Evolutionary conservation across 345 rosid species (phyloP).

Genomic region (Eutrema yunnanense): DNA sequence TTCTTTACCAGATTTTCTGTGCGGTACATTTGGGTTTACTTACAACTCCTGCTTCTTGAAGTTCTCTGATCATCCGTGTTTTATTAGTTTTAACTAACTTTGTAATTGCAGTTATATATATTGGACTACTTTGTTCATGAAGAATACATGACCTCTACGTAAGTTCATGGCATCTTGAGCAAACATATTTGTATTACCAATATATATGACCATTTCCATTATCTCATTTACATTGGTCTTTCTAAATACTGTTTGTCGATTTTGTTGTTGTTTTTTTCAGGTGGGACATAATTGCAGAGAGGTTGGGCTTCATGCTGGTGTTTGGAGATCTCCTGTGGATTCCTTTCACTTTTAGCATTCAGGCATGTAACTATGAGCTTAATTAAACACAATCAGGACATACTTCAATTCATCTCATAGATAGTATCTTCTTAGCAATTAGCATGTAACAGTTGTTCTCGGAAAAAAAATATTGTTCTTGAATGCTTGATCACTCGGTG

Average conservation of each 20-base stretch:
- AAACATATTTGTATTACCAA: neutral
- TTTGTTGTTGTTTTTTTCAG: constrained; percentile 30
- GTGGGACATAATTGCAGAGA: constrained; percentile 97
- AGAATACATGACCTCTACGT: constrained; percentile 94
- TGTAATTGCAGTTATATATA: constrained; percentile 57
- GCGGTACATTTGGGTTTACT: constrained; percentile 45
- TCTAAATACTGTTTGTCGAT: neutral
- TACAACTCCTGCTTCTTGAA: neutral
- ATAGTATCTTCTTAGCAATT: neutral
- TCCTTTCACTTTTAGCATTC: constrained; percentile 95
- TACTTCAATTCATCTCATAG: neutral
- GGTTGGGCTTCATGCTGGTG: constrained; percentile 92
- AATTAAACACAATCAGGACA: neutral
- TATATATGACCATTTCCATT: neutral
- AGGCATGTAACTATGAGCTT: constrained; percentile 46
- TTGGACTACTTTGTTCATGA: constrained; percentile 78
- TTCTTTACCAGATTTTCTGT: constrained; percentile 76
- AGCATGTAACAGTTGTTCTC: neutral
- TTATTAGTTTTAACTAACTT: neutral
- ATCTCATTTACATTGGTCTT: neutral
- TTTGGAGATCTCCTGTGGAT: constrained; percentile 95
- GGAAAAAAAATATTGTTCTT: neutral
- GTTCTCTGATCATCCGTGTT: neutral
- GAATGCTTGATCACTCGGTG: constrained; percentile 8
- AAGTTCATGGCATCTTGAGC: constrained; percentile 34